phyloP scores from a whole-genome alignment of 1,284 basidiomycete species.

The Neolentinus lepideus region DNA sequence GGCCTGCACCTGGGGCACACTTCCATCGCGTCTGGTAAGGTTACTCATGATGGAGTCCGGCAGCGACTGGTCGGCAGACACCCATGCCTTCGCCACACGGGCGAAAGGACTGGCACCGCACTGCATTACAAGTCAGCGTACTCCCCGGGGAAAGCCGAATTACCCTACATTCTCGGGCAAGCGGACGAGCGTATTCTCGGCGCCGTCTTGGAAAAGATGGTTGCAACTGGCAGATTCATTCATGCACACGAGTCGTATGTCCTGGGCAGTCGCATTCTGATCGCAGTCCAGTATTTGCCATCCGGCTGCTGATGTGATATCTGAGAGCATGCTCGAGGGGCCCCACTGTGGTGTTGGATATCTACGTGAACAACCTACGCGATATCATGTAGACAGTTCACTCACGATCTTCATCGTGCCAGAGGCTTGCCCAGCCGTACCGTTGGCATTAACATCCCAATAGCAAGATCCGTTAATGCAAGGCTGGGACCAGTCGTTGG shows the following conservation, averaged over 20 bases:
- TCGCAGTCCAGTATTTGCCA: slow-evolving; percentile 45
- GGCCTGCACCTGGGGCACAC: slow-evolving; percentile 29
- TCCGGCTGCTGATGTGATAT: slow-evolving; percentile 44
- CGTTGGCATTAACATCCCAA: slow-evolving; percentile 25
- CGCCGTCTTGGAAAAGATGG: slow-evolving; percentile 37
- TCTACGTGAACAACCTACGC: not conserved
- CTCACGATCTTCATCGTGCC: slow-evolving; percentile 31
- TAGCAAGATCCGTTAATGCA: slow-evolving; percentile 33
- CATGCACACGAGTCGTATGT: slow-evolving; percentile 41
- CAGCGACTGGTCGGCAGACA: slow-evolving; percentile 33
- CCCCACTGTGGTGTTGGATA: slow-evolving; percentile 30
- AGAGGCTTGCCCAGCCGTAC: slow-evolving; percentile 18
- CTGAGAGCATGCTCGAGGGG: slow-evolving; percentile 34
- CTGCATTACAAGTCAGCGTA: slow-evolving; percentile 17
- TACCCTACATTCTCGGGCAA: slow-evolving; percentile 38
- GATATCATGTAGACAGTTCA: slow-evolving; percentile 8
- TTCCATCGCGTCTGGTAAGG: slow-evolving; percentile 27
- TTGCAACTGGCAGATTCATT: slow-evolving; percentile 28
- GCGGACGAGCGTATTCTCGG: slow-evolving; percentile 43
- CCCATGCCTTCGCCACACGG: slow-evolving; percentile 35
- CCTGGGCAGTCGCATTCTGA: slow-evolving; percentile 28
- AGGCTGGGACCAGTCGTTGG: slow-evolving; percentile 37
- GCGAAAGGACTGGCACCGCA: slow-evolving; percentile 45
- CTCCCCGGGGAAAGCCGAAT: not conserved
- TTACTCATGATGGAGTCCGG: slow-evolving; percentile 23